Base-by-base conservation (phyloP, 2,329 filamentous ascomycete species). In the Colletotrichum lentis region DNA sequence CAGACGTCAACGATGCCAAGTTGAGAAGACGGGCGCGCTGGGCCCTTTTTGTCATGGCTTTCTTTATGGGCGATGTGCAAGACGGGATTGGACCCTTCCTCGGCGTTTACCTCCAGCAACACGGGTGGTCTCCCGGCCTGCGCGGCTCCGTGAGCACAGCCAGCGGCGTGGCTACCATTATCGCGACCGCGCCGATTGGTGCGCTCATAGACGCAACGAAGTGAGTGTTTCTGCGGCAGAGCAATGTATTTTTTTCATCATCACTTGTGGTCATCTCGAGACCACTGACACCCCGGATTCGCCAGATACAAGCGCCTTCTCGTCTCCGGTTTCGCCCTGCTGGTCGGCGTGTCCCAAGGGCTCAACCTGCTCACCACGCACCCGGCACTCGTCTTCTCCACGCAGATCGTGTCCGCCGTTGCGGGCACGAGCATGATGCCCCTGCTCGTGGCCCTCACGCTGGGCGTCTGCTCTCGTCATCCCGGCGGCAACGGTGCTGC, bases 31-130 rank as follows among this genome's bases (percentile, higher is more conserved):
- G 64, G 31, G 64, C 64, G 0, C 53, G 64, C 7, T 67, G 64
- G 64, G 64, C 64, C 22, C 64, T 67, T 11, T 47, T 59, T 7
- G 31, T 67, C 31, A 43, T 64, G 64, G 60, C 64, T 10, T 67
- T 67, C 41, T 64, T 64, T 41, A 58, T 67, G 64, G 64, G 64
- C 24, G 64, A 67, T 10, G 64, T 67, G 10, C 47, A 56, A n/a
- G 64, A 67, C 27, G 64, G 64, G 3, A 31, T 67, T 1, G 60
- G 64, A 7, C 64, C 64, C 11, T 67, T 64, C 7, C 60, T 67
- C 5, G 64, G 64, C 53, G 64, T 67, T 14, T 67, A 64, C 16
- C 60, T 67, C 12, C 64, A 67, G n/a, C 44, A 67, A 20, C 60
- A 46, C 54, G 64, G 64, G 7, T 67, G 64, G 64, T 41, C 53